These are phyloP conservation scores for Cephalotrichum gorgonifer DNA, from an alignment of 2,329 filamentous ascomycete species.

Conservation along the genomic window DNA sequence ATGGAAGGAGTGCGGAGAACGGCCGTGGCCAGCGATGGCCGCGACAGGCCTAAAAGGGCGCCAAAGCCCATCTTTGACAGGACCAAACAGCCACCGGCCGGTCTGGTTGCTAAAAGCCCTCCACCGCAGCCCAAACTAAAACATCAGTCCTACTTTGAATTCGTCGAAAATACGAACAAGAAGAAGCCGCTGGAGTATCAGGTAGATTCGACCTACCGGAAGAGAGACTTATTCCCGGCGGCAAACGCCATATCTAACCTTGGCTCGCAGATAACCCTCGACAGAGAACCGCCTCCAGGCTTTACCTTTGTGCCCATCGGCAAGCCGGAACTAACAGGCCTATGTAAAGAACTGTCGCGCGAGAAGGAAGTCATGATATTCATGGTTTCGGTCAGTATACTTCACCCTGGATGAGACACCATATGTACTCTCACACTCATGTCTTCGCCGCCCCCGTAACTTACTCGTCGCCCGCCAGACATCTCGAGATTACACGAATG, in stretches of 20 bases:
- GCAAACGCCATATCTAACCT: conserved; percentile 1
- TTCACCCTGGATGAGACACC: background rate
- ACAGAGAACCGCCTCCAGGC: conserved; percentile 43
- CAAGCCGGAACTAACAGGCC: conserved; percentile 47
- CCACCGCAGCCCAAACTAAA: conserved; percentile 32
- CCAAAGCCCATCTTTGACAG: conserved; percentile 1
- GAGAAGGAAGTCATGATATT: conserved; percentile 54
- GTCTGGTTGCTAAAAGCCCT: conserved; percentile 25
- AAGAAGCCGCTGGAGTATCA: conserved; percentile 54
- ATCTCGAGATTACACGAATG: conserved; percentile 19
- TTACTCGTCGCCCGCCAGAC: conserved; percentile 14
- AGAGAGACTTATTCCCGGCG: background rate
- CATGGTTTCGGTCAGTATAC: conserved; percentile 49
- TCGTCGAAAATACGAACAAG: conserved; percentile 53
- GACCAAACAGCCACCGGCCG: background rate
- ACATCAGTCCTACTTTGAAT: conserved; percentile 53
- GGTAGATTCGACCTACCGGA: conserved; percentile 27
- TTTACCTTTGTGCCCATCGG: conserved; percentile 54
- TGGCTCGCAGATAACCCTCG: conserved; percentile 36
- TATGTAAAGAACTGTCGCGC: conserved; percentile 56
- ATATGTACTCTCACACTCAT: conserved; percentile 7
- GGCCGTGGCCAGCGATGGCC: conserved; percentile 1
- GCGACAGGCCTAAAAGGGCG: conserved; percentile 3
- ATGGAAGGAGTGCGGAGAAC: background rate
- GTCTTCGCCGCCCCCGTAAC: conserved; percentile 5